A percentile compares a stretch with the other conserved stretches of the same genome.
Conservation (phyloP, 1,284 basidiomycete genomes). For the Abortiporus biennis region DNA sequence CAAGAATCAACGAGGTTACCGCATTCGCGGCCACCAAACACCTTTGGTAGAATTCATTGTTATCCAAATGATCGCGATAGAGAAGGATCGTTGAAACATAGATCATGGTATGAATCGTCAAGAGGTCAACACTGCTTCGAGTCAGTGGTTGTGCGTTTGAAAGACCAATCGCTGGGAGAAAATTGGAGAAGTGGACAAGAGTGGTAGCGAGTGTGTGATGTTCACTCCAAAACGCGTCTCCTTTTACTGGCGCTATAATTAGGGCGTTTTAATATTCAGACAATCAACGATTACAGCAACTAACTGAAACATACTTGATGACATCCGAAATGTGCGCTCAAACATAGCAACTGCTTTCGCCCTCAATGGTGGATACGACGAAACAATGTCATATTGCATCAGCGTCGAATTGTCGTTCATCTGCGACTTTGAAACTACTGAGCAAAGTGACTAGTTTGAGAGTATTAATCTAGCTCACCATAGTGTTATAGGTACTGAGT, state of each 20-base stretch:
- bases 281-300: slow-evolving; percentile 2
- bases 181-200: slow-evolving; percentile 34
- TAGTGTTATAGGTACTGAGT: slow-evolving; percentile 15
- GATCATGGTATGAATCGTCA: slow-evolving; percentile 44
- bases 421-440: slow-evolving; percentile 1
- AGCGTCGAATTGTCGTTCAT: not conserved
- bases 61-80: slow-evolving; percentile 30
- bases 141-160: slow-evolving; percentile 19
- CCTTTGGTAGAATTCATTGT: slow-evolving; percentile 26
- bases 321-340: slow-evolving; percentile 42
- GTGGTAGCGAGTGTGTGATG: slow-evolving; percentile 37
- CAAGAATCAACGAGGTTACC: slow-evolving; percentile 37
- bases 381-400: not conserved
- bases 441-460: not conserved
- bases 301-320: slow-evolving; percentile 28
- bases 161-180: slow-evolving; percentile 34
- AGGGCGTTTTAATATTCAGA: slow-evolving; percentile 4
- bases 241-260: slow-evolving; percentile 16
- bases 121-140: slow-evolving; percentile 36
- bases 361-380: slow-evolving; percentile 28
- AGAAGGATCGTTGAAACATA: slow-evolving; percentile 47
- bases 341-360: slow-evolving; percentile 44
- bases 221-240: slow-evolving; percentile 28
- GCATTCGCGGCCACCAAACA: slow-evolving; percentile 39
- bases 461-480: slow-evolving; percentile 13